Conservation (phyloP, 78 protist species). For the Planoprotostelium fungivorum region DNA sequence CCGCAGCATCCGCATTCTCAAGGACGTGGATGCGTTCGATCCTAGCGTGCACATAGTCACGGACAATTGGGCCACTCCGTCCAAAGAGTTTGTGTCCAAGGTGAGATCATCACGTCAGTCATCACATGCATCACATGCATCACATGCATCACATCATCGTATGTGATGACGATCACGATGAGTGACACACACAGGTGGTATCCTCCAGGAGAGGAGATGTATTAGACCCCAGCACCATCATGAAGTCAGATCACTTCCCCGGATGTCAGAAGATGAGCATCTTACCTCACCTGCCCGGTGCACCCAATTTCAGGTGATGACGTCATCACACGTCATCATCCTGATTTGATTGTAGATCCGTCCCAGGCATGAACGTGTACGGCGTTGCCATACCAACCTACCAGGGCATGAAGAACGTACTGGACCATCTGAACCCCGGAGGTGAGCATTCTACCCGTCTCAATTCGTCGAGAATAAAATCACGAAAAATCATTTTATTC, state of each 20-base stretch:
- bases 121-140: neutral
- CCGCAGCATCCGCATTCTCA: neutral
- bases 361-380: conserved; percentile 2
- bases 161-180: too few species aligned
- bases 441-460: too few species aligned
- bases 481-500: too few species aligned
- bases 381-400: conserved; percentile 13
- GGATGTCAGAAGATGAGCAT: conserved; percentile 2
- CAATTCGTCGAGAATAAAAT: too few species aligned
- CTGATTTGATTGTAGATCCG: too few species aligned
- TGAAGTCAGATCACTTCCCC: conserved; percentile 13
- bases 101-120: neutral
- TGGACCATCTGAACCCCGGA: neutral
- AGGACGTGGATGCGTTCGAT: neutral
- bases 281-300: neutral
- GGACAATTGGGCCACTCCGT: neutral
- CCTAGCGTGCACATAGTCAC: neutral
- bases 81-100: too few species aligned
- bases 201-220: conserved; percentile 1
- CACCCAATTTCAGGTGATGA: conserved; percentile 5
- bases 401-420: neutral
- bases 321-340: too few species aligned
- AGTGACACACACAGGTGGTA: too few species aligned
- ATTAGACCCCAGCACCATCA: neutral
- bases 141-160: too few species aligned